These are phyloP conservation scores for Limtongozyma cylindracea DNA, from an alignment of 805 yeast species.

Conservation along the genomic window DNA sequence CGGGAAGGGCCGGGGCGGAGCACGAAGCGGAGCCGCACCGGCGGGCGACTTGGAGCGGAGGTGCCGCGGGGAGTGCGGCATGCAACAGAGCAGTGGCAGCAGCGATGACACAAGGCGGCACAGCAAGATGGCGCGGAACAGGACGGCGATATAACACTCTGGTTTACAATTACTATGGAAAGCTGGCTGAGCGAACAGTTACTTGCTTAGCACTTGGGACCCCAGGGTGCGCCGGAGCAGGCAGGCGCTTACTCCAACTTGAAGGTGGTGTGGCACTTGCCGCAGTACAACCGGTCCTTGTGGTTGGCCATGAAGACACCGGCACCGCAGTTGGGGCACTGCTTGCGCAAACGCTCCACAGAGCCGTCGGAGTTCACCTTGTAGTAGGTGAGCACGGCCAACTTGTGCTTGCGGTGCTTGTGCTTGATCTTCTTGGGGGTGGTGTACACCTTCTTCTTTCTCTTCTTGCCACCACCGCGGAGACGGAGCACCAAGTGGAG, in stretches of 20 bases:
- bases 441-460: conserved; percentile 99
- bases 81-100: too few species aligned
- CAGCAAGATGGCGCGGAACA: too few species aligned
- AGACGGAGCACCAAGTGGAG: conserved; percentile 88
- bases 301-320: conserved; percentile 99
- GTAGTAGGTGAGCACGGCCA: conserved; percentile 98
- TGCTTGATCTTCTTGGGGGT: conserved; percentile 99
- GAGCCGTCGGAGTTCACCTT: conserved; percentile 97
- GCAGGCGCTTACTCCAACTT: conserved; percentile 15
- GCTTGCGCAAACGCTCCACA: conserved; percentile 97
- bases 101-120: too few species aligned
- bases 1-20: too few species aligned
- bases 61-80: too few species aligned
- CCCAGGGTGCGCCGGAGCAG: too few species aligned
- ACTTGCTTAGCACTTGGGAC: too few species aligned
- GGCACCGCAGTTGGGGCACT: conserved; percentile 96
- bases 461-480: conserved; percentile 87
- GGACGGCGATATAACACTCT: too few species aligned
- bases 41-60: too few species aligned
- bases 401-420: conserved; percentile 98
- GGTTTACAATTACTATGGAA: too few species aligned
- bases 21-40: too few species aligned
- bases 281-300: conserved; percentile 98
- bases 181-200: too few species aligned
- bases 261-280: conserved; percentile 95